phyloP scores from a whole-genome alignment of 148 eudicot species.

The Selenicereus undatus region DNA sequence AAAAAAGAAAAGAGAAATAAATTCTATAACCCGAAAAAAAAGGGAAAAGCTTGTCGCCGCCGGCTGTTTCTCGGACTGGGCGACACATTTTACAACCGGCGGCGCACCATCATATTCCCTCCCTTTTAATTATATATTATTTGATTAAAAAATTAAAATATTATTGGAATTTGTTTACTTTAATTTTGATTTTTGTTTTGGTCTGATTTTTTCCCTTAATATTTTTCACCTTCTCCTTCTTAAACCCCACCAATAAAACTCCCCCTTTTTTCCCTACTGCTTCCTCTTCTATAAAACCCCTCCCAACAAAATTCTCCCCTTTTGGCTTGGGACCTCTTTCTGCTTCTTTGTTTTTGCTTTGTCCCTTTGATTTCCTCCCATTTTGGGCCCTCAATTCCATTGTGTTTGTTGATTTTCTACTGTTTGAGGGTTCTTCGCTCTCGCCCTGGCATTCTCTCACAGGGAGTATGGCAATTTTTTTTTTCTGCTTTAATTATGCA shows the following conservation, averaged over 20 bases:
- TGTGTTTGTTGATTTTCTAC: conserved; percentile 22
- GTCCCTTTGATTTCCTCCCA: conserved; percentile 26
- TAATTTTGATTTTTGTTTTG: background rate
- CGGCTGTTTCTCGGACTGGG: conserved; percentile 14
- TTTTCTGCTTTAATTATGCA: background rate
- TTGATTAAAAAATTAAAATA: no score
- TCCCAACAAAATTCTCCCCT: conserved; percentile 3
- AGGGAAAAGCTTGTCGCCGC: background rate
- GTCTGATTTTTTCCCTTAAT: background rate
- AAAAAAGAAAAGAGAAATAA: no score
- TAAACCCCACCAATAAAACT: conserved; percentile 18
- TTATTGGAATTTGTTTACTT: no score
- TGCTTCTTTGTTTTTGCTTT: background rate
- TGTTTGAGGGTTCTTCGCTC: background rate
- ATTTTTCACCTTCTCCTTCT: background rate
- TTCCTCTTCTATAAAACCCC: background rate
- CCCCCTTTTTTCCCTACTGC: no score
- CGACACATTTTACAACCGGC: conserved; percentile 20
- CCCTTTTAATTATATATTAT: background rate
- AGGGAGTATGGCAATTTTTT: conserved; percentile 23
- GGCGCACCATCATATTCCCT: conserved; percentile 13
- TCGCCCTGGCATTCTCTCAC: background rate
- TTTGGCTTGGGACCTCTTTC: conserved; percentile 3
- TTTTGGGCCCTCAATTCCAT: conserved; percentile 19
- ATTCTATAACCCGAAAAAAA: background rate